A percentile compares a stretch with the other conserved stretches of the same genome.
phyloP scores from a whole-genome alignment of 2,329 filamentous ascomycete genomes.

The Iodosphaeria phyllophila region DNA sequence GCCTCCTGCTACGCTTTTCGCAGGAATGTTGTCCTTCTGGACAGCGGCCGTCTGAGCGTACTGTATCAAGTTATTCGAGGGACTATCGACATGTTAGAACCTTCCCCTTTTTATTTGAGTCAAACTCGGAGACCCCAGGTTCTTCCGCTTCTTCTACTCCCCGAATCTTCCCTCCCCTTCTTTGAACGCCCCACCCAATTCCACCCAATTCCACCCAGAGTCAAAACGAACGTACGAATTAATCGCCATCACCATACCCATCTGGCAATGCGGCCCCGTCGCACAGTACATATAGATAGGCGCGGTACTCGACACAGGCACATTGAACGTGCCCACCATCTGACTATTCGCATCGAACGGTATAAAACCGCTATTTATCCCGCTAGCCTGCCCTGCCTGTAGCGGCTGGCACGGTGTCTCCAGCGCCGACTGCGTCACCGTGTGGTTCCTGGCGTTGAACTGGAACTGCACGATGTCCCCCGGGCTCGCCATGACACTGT shows the following conservation, averaged over 20 bases:
- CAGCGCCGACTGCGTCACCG: constrained; percentile 20
- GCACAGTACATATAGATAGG: constrained; percentile 33
- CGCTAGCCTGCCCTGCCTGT: constrained; percentile 12
- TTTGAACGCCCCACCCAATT: too few species aligned
- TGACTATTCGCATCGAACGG: constrained; percentile 16
- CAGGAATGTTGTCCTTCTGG: not conserved
- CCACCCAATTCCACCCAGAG: too few species aligned
- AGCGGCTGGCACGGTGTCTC: constrained; percentile 19
- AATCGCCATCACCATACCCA: constrained; percentile 29
- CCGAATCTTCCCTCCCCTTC: too few species aligned
- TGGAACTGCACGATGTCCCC: constrained; percentile 23
- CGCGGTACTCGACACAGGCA: constrained; percentile 22
- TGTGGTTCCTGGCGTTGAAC: constrained; percentile 23
- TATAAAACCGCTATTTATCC: constrained; percentile 22
- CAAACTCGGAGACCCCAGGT: too few species aligned
- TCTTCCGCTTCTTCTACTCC: too few species aligned
- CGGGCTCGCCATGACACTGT: constrained; percentile 13
- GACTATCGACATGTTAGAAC: too few species aligned
- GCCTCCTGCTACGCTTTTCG: not conserved
- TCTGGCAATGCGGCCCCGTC: constrained; percentile 26
- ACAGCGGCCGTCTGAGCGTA: not conserved
- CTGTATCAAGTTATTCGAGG: not conserved
- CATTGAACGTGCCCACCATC: constrained; percentile 24
- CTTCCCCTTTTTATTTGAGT: too few species aligned
- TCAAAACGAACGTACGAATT: constrained; percentile 29